Base-by-base conservation (phyloP, 202 grass and related monocot species). In the Eragrostis tef region DNA sequence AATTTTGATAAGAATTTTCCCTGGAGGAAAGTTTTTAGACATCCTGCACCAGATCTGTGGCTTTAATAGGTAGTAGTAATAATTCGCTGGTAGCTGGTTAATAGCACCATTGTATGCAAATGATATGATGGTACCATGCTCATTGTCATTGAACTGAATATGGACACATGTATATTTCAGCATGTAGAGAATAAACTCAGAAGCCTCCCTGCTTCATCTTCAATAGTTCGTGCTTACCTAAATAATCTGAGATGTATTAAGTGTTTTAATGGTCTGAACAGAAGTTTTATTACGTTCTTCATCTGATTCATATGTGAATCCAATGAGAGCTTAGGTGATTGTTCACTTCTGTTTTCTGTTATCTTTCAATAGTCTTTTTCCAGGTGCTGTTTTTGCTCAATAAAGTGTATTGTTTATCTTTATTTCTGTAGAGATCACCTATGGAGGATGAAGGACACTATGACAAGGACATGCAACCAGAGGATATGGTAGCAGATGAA, bases 391-490 rank as follows among this genome's bases (percentile, higher is more conserved):
- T 59, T 54, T 62, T 61, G 22, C 14, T 31, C 43, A 81, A 61
- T 77, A 67, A 39, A 63, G 14, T 85, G 63, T 74, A 17, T 11
- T 48, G 11, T 52, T 78, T 74, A 60, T 3, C 64, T 77, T 24
- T 75, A 80, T 22, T 88, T 89, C 68, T 73, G 36, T 87, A 98
- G 95, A 90, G 90, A 82, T 92, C 88, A 68, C 95, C 82, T 15
- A 82, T 86, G 61, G 92, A 92, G 26, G 88, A 98, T 79, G 92
- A 91, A 88, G 85, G 76, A 45, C 84, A 79, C 64, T 98, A 93
- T 78, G 92, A 93, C 26, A 89, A 87, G 78, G 90, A 86, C 51
- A 80, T 94, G 74, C 88, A 81, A 42, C 92, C 87, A 64, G 95
- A 94, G 25, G 90, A 94, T 80, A 52, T 85, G 60, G 80, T 93